These are phyloP conservation scores for Saprolegnia parasitica DNA, from an alignment of 352 stramenopile species.

Conservation along the genomic window DNA sequence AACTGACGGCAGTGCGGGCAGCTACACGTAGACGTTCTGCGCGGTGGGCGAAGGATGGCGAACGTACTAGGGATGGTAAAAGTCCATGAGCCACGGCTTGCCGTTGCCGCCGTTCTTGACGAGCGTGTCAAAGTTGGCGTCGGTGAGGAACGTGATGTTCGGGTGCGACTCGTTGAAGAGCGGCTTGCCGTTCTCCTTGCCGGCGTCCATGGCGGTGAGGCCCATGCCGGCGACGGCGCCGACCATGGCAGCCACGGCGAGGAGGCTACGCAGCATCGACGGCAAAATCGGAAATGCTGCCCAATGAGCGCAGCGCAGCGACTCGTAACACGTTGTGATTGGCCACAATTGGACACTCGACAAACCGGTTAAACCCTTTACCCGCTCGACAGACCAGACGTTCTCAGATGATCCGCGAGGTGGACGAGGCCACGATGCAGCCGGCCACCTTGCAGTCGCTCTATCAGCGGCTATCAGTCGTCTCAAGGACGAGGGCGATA, in stretches of 20 bases:
- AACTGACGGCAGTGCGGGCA: conserved; percentile 81
- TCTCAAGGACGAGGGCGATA: no score
- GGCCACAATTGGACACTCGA: neutral
- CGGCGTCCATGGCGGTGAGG: neutral
- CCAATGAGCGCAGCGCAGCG: neutral
- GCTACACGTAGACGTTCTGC: conserved; percentile 34
- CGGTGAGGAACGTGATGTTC: conserved; percentile 83
- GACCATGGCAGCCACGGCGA: neutral
- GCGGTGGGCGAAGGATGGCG: neutral
- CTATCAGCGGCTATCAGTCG: no score
- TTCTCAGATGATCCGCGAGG: neutral
- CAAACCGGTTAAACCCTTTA: neutral
- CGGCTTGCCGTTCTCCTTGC: conserved; percentile 42
- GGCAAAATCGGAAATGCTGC: neutral
- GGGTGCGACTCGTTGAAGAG: conserved; percentile 75
- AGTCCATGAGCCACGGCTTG: conserved; percentile 79
- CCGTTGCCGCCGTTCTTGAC: conserved; percentile 49
- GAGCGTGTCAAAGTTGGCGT: conserved; percentile 68
- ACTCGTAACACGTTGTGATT: neutral
- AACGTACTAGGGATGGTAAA: conserved; percentile 83
- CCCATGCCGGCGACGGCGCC: neutral
- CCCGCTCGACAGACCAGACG: neutral
- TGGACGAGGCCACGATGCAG: no score
- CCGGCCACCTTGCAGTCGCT: no score
- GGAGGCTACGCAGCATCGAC: neutral